These are phyloP conservation scores for Fonsecaea nubica DNA, from an alignment of 2,329 filamentous ascomycete genomes.

Conservation along the genomic window DNA sequence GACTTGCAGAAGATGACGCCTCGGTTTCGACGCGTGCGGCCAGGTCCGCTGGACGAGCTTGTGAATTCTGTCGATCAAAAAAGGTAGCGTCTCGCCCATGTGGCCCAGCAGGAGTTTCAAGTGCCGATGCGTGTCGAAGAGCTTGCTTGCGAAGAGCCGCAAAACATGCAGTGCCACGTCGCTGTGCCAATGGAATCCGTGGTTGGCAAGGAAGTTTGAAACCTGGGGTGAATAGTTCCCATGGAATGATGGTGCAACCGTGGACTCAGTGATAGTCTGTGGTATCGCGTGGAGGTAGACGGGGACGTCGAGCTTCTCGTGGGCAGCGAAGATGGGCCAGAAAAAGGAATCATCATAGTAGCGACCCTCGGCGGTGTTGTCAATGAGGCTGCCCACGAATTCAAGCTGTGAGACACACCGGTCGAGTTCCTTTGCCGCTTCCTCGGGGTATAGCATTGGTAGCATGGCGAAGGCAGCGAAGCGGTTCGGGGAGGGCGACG, in stretches of 20 bases:
- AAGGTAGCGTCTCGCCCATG: conserved; percentile 61
- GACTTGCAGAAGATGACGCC: conserved; percentile 53
- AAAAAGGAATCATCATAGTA: conserved; percentile 56
- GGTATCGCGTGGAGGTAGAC: conserved; percentile 59
- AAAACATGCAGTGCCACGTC: conserved; percentile 48
- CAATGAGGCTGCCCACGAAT: conserved; percentile 58
- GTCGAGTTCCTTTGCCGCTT: conserved; percentile 47
- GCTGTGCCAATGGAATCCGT: conserved; percentile 45
- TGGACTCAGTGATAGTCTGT: conserved; percentile 42
- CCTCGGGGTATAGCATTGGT: conserved; percentile 48
- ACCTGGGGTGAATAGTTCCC: conserved; percentile 32
- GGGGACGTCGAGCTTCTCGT: conserved; percentile 56
- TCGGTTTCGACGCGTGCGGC: conserved; percentile 35
- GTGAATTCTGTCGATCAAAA: conserved; percentile 56
- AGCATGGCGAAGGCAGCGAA: conserved; percentile 54
- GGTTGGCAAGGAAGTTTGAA: conserved; percentile 29
- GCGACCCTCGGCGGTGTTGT: conserved; percentile 44
- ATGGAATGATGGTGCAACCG: conserved; percentile 22
- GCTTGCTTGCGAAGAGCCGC: conserved; percentile 57
- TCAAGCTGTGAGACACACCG: conserved; percentile 52
- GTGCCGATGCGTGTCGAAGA: conserved; percentile 62
- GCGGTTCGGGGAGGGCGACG: conserved; percentile 41
- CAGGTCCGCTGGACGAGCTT: conserved; percentile 30
- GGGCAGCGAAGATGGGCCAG: conserved; percentile 52
- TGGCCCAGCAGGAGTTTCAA: conserved; percentile 64